Evolutionary conservation across 1,139 yeast species (phyloP).

Genomic region (Pichia sp.): DNA sequence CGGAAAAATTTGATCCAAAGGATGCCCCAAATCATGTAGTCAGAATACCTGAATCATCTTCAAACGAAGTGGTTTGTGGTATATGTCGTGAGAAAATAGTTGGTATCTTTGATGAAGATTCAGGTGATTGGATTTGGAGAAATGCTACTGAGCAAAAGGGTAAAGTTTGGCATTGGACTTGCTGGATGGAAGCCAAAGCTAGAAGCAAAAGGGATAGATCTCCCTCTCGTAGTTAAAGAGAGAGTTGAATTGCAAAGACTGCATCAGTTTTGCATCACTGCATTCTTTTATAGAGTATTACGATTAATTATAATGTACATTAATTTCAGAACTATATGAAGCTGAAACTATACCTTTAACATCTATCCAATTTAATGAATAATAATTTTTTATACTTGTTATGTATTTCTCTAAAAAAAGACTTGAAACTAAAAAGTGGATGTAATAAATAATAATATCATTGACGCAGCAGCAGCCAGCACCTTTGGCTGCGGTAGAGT

Average conservation of each 20-base stretch:
- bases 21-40: constrained; percentile 37
- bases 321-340: too few species aligned
- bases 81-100: constrained; percentile 78
- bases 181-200: constrained; percentile 60
- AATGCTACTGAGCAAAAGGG: constrained; percentile 61
- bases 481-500: too few species aligned
- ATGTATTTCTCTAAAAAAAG: neutral
- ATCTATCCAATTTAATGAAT: too few species aligned
- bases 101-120: constrained; percentile 79
- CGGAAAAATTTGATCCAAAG: constrained; percentile 23
- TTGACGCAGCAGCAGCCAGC: too few species aligned
- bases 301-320: too few species aligned
- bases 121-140: constrained; percentile 95
- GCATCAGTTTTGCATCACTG: too few species aligned
- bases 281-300: too few species aligned
- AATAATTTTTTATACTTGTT: too few species aligned
- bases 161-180: constrained; percentile 67
- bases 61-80: constrained; percentile 70
- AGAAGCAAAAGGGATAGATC: constrained; percentile 23
- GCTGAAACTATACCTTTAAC: too few species aligned
- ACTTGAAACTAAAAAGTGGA: neutral
- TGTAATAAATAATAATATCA: neutral
- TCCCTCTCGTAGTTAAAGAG: constrained; percentile 1
- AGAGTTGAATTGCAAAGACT: too few species aligned
- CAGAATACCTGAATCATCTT: constrained; percentile 64